phyloP scores from a whole-genome alignment of 805 yeast genomes.

The Saturnispora galanensis region DNA sequence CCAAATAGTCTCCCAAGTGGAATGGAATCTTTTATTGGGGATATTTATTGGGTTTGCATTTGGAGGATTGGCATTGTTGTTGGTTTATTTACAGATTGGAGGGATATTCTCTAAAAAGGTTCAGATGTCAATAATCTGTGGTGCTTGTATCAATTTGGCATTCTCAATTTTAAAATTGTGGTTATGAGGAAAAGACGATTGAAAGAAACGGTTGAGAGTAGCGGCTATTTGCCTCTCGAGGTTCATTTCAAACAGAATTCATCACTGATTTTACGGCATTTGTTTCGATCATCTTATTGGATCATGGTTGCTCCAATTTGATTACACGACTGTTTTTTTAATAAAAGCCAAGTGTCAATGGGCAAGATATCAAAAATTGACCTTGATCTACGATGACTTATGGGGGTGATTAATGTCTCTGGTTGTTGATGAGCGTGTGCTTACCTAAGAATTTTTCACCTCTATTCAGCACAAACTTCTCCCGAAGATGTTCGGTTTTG shows the following conservation, averaged over 20 bases:
- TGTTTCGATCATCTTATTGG: neutral
- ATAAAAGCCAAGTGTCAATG: no score
- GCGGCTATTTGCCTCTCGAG: no score
- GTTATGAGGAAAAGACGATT: neutral
- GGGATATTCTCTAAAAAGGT: conserved; percentile 51
- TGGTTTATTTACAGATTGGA: conserved; percentile 46
- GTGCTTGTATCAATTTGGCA: conserved; percentile 56
- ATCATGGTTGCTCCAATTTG: no score
- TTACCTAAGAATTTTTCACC: no score
- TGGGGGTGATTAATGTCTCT: no score
- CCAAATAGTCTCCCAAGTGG: conserved; percentile 26
- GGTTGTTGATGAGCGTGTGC: no score
- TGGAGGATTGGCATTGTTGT: conserved; percentile 61
- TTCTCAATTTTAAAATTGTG: conserved; percentile 37
- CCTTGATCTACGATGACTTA: no score
- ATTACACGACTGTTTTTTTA: no score
- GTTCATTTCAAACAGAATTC: no score
- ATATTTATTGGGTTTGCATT: conserved; percentile 63
- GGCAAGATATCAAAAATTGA: no score
- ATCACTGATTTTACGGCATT: neutral
- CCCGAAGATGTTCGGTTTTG: conserved; percentile 22
- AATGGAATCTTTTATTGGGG: conserved; percentile 62
- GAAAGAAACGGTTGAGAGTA: no score
- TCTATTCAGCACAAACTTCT: no score
- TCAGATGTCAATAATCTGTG: conserved; percentile 62